Base-by-base conservation (phyloP, 345 rosid species). In the Acer yangbiense region DNA sequence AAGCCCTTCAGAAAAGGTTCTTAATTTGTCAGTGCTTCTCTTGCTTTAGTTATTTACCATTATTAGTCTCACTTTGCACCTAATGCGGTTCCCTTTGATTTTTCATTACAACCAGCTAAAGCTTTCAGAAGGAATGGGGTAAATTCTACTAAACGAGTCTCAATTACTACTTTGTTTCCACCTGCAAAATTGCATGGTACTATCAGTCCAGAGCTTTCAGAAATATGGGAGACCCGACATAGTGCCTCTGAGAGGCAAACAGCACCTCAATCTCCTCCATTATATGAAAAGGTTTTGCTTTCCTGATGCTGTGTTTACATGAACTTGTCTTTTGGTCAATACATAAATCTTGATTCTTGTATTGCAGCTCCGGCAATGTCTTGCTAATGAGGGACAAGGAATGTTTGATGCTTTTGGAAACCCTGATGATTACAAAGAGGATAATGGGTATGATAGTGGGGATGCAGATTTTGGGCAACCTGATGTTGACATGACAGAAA, bases 1-100 rank as follows among this genome's bases (percentile, higher is more conserved):
- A 94, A 85, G 84, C 94, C 97, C 78, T 94, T 90, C 78, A 89
- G 75, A 82, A 91, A 88, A 92, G 98, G 99, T 96, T 64, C 55
- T 14, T 76, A 44, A 71, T 46, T 46, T 69, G 25, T 18, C 32
- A 48, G 52, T 25, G 44, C 58, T 74, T 71, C 62, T 81, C 72
- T 66, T 71, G 55, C 71, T 68, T 54, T 1, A 69, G 61, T 71
- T 58, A 4, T 82, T 61, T 70, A 57, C 58, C 69, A 44, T 65
- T 68, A 7, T 16, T 46, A 16, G 67, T 55, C 67, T 73, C 43
- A 9, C 68, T 81, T 11, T 43, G 66, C 29, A 23, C 68, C 83
- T 80, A 64, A 79, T 77, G 41, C 32, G 14, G 72, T 57, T n/a
- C 35, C 65, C 29, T 29, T 70, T 58, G 55, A 32, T 71, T 76